Evolutionary conservation across 495 filamentous ascomycete genomes (phyloP), one percentile per base, ranked within the genome.

Genomic region (Hypoxylon cercidicola): DNA sequence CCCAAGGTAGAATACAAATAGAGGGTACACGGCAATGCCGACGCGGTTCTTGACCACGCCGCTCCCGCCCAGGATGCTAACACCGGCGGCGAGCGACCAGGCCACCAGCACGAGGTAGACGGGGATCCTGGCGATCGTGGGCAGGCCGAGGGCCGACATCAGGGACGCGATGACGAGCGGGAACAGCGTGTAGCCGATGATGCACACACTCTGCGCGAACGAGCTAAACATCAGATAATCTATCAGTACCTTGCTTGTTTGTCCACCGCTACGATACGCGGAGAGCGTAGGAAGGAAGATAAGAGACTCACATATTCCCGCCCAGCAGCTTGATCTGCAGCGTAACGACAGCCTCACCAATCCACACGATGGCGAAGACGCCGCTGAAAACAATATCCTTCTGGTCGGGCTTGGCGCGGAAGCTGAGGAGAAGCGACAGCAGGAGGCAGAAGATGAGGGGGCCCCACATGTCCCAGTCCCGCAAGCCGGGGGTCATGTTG

Each of bases 401-500:
- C 80, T 99, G 94, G 37, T 90, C 83, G 3, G 84, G 81, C 64
- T 87, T 81, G 1, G 90, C 90, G 55, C 85, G 81, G 69, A 94
- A 81, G 57, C 93, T 95, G 62, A 99, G 78, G 64, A 98, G 86
- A 75, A 94, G 84, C 49, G 90, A 92, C 54, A 99, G 81, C 62
- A 93, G 78, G 62, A 99, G 80, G 68, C 93, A 97, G 75, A 98
- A 98, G 43, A 99, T 79, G 45, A 99, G 77, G 41, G 95, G 95
- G 5, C 95, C 95, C 94, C 95, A 99, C 40, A 99, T 83, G 79
- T 99, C 95, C 95, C 95, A 99, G 72, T 98, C 94, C 39, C 96
- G 81, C 70, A 97, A 75, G 2, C 93, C 93, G 43, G 91, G 88
- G 57, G 85, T 91, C 92, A 96, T 96, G 16, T 89, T 88, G 61